phyloP scores from a whole-genome alignment of 163 green algal genomes.

The Prototheca cutis region DNA sequence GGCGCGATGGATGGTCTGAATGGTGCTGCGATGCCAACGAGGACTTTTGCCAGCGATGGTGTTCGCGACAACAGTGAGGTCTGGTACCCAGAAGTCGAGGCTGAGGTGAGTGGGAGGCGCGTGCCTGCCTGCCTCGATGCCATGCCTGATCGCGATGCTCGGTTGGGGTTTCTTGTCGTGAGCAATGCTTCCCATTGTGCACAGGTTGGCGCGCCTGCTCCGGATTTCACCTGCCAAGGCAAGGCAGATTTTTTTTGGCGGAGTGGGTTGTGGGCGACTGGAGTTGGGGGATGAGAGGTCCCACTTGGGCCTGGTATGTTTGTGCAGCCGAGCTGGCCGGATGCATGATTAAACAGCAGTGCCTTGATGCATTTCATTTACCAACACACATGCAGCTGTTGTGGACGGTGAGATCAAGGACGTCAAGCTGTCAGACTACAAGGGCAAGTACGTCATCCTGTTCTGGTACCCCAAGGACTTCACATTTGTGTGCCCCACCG shows the following conservation, averaged over 20 bases:
- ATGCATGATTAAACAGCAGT: too few relatives aligned
- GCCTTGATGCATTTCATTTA: too few relatives aligned
- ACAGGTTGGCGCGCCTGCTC: conserved; percentile 16
- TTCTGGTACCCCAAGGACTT: conserved; percentile 48
- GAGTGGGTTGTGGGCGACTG: too few relatives aligned
- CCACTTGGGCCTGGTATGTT: too few relatives aligned
- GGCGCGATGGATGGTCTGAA: too few relatives aligned
- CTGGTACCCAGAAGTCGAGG: conserved; percentile 13
- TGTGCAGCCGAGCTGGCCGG: too few relatives aligned
- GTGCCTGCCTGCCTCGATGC: too few relatives aligned
- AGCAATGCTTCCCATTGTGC: background rate
- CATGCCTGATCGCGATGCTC: too few relatives aligned
- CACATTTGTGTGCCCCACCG: conserved; percentile 80
- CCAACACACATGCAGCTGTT: conserved; percentile 43
- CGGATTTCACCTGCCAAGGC: conserved; percentile 26
- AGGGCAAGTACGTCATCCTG: conserved; percentile 44
- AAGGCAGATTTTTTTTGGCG: background rate
- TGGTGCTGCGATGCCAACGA: background rate
- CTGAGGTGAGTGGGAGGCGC: conserved; percentile 10
- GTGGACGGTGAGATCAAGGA: conserved; percentile 57
- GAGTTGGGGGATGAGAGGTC: too few relatives aligned
- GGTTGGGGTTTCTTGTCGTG: conserved; percentile 8
- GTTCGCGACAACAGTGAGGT: conserved; percentile 2
- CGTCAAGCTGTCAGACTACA: conserved; percentile 57
- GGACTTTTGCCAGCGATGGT: background rate